These are phyloP conservation scores for Tillandsia fasciculata DNA, from an alignment of 176 grass and related monocot species.

Conservation along the genomic window DNA sequence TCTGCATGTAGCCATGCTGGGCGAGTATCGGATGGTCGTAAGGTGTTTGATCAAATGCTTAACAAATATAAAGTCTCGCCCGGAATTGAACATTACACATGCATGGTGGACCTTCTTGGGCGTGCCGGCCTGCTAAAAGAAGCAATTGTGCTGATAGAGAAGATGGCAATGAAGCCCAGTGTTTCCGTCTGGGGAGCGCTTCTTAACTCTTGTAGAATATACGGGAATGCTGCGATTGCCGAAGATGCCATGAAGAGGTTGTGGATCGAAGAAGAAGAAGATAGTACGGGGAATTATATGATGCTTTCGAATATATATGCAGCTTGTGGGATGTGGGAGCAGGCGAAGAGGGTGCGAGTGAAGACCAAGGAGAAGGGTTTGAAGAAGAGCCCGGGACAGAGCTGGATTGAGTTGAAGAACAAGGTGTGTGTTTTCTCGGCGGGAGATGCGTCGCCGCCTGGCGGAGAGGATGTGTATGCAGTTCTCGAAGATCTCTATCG, in stretches of 20 bases:
- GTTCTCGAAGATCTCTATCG: conserved; percentile 23
- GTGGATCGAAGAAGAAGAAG: conserved; percentile 18
- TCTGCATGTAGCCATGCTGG: conserved; percentile 40
- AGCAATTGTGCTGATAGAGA: conserved; percentile 20
- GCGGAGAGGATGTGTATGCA: conserved; percentile 13
- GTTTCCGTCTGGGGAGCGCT: conserved; percentile 47
- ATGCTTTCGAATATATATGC: conserved; percentile 57
- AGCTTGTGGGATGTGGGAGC: conserved; percentile 42
- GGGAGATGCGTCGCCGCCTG: neutral
- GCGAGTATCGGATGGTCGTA: conserved; percentile 32
- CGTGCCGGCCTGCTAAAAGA: conserved; percentile 44
- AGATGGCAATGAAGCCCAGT: conserved; percentile 39
- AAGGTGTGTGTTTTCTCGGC: conserved; percentile 33
- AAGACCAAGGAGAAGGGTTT: conserved; percentile 40
- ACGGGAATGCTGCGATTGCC: conserved; percentile 22
- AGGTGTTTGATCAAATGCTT: conserved; percentile 43
- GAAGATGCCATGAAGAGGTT: conserved; percentile 31
- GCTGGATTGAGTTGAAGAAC: conserved; percentile 47
- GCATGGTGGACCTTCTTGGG: conserved; percentile 55
- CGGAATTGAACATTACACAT: conserved; percentile 55
- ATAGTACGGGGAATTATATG: conserved; percentile 34
- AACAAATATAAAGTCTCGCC: conserved; percentile 22
- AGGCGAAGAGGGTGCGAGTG: conserved; percentile 41
- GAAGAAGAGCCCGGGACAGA: conserved; percentile 55
- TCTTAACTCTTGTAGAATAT: conserved; percentile 51